These are phyloP conservation scores for Gaeumannomyces tritici DNA, from an alignment of 2,329 filamentous ascomycete species.

Conservation along the genomic window DNA sequence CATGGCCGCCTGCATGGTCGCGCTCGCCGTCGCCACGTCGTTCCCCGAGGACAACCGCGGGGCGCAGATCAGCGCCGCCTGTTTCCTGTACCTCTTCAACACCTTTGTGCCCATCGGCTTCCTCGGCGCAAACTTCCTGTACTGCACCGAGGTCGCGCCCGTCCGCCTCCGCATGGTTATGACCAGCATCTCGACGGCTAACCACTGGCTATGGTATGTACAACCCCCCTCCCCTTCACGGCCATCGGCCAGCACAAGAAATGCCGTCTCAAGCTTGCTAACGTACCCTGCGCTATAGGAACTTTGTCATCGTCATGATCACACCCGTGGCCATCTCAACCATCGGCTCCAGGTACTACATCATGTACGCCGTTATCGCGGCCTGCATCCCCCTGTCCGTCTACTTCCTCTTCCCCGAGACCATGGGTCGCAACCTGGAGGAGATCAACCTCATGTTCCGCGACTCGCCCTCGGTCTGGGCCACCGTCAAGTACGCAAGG, in stretches of 20 bases:
- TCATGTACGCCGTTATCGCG: slow-evolving; percentile 22
- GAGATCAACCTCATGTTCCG: slow-evolving; percentile 10
- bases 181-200: slow-evolving; percentile 44
- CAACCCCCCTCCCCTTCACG: background rate
- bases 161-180: slow-evolving; percentile 40
- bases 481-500: slow-evolving; percentile 5
- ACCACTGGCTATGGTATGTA: slow-evolving; percentile 37
- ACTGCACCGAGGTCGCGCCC: slow-evolving; percentile 48
- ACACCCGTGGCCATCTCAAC: slow-evolving; percentile 35
- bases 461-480: slow-evolving; percentile 25
- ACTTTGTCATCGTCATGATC: slow-evolving; percentile 33
- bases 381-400: slow-evolving; percentile 18
- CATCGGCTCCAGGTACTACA: slow-evolving; percentile 41
- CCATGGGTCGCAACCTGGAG: slow-evolving; percentile 9
- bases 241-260: background rate
- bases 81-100: slow-evolving; percentile 51
- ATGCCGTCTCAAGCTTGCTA: background rate
- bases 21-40: slow-evolving; percentile 40
- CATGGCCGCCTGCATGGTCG: slow-evolving; percentile 46
- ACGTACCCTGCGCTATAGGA: slow-evolving; percentile 13
- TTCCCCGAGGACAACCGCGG: slow-evolving; percentile 31
- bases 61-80: slow-evolving; percentile 39
- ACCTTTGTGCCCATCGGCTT: slow-evolving; percentile 51
- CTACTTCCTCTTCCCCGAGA: slow-evolving; percentile 22
- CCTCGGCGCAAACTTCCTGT: slow-evolving; percentile 49